A percentile compares a stretch with the other conserved stretches of the same genome.
Evolutionary conservation across 2,329 filamentous ascomycete species (phyloP).

Genomic region (Neurospora sp.): DNA sequence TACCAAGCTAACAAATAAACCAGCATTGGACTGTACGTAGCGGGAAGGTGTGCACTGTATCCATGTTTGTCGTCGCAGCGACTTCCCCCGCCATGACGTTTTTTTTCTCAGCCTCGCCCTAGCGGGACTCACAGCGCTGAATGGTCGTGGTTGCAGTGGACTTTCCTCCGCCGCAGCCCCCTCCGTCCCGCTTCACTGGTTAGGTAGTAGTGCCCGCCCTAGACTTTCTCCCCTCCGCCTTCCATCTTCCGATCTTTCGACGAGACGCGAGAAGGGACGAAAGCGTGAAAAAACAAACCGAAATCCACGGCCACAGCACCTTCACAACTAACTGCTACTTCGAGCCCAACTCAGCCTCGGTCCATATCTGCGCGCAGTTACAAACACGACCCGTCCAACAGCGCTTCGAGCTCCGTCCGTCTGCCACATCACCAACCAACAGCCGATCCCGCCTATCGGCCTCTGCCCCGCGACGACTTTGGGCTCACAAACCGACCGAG

Average conservation of each 20-base stretch:
- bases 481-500: not conserved
- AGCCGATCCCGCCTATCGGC: not conserved
- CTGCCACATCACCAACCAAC: not conserved
- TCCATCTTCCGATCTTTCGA: not conserved
- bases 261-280: not conserved
- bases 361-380: not conserved
- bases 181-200: not conserved
- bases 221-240: not conserved
- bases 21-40: not conserved
- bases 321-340: not conserved
- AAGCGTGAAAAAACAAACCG: not conserved
- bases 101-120: constrained; percentile 11
- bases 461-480: not conserved
- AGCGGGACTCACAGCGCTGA: not conserved
- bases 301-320: not conserved
- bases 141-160: not conserved
- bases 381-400: not conserved
- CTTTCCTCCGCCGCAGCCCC: not conserved
- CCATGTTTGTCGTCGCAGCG: constrained; percentile 2
- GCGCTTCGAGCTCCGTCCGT: not conserved
- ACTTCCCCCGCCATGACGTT: constrained; percentile 15
- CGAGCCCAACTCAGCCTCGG: not conserved
- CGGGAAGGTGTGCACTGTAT: not conserved
- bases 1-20: too few relatives aligned
- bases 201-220: not conserved